These are phyloP conservation scores for Tylopilus felleus DNA, from an alignment of 768 basidiomycete genomes.

Conservation along the genomic window DNA sequence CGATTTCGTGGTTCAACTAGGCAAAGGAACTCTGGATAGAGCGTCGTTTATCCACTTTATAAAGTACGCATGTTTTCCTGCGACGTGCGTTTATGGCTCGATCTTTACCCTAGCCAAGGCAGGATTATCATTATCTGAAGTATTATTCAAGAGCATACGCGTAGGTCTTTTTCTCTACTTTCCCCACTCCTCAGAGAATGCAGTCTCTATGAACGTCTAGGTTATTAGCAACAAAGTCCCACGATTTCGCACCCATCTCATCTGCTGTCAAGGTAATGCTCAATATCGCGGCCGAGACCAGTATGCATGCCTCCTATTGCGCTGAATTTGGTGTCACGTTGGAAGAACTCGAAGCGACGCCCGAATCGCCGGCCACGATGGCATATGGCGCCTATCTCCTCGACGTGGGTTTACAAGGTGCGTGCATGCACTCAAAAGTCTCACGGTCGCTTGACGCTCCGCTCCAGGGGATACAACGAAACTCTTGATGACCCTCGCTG, in stretches of 20 bases:
- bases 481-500: conserved; percentile 76
- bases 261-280: conserved; percentile 62
- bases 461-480: conserved; percentile 61
- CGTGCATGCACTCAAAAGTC: background rate
- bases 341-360: conserved; percentile 56
- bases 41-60: conserved; percentile 82
- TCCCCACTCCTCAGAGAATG: too few species aligned
- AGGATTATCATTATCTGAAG: conserved; percentile 77
- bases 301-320: conserved; percentile 72
- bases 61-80: conserved; percentile 45
- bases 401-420: conserved; percentile 61
- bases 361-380: conserved; percentile 68
- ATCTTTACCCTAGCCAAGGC: conserved; percentile 39
- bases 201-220: conserved; percentile 31
- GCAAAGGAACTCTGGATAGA: conserved; percentile 61
- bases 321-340: conserved; percentile 61
- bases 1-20: conserved; percentile 76
- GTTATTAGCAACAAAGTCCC: conserved; percentile 75
- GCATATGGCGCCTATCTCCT: conserved; percentile 88
- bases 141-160: conserved; percentile 85
- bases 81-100: background rate
- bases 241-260: conserved; percentile 57
- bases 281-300: conserved; percentile 63
- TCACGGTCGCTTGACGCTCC: background rate
- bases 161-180: conserved; percentile 34